Evolutionary conservation across 1,139 yeast species (phyloP), one percentile per base, ranked within the genome.

Genomic region (Blastobotrys petasosporus): DNA sequence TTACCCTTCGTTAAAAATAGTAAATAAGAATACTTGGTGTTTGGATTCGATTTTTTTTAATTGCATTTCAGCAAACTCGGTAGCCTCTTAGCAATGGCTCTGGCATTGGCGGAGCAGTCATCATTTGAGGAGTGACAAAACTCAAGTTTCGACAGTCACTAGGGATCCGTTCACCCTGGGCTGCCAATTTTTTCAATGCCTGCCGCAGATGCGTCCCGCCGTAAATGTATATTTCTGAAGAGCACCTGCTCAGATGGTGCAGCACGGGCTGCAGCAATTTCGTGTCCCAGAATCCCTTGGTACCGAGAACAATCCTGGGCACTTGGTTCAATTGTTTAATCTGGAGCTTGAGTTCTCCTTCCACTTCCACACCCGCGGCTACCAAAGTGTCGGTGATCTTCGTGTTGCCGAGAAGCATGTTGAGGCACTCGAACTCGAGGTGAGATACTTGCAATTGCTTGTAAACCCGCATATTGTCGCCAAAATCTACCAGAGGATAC

Each of bases 21-120:
- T 20, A 20, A 20, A 20, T 20, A 4, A 20, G 6, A 20, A 7
- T 7, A 20, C 4, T 20, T 20, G 25, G 25, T 20, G n/a, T n/a
- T n/a, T 20, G 7, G 7, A 4, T 20, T 20, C 25, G 6, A 20
- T 4, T 20, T 20, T 20, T 20, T 20, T 20, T 20, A 20, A n/a
- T n/a, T 20, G 25, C 25, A n/a, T n/a, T 20, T 20, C 7, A 20
- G 25, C 25, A 20, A 20, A 20, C 25, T 7, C 7, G 4, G 25
- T 31, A 32, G 10, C 31, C 42, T n/a, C 23, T 5, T 2, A 32
- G 7, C 4, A 39, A 17, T 8, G 16, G 42, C 33, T 39, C 35
- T 10, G 42, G 42, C 20, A 39, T 39, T 8, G 36, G 42, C 23
- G 42, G 42, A 2, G 42, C 36, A 12, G 31, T 9, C 9, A 39